Conservation (phyloP, 1,284 basidiomycete species). For the Phenoliferia sp. region DNA sequence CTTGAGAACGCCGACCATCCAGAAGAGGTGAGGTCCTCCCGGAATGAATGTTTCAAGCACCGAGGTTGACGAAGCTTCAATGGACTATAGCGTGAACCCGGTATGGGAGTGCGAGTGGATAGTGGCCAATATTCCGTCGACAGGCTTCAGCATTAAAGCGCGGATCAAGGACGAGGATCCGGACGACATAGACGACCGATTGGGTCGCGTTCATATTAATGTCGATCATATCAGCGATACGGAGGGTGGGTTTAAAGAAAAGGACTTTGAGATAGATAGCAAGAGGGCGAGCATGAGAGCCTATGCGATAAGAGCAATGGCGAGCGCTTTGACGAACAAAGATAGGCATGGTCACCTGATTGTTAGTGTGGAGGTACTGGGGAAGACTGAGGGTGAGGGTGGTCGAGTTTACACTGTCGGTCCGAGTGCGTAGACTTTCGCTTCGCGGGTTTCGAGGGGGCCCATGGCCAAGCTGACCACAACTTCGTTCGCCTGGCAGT, state of each 20-base stretch:
- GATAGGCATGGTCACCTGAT: neutral
- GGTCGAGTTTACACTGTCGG: neutral
- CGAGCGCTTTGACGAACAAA: neutral
- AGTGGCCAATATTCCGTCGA: neutral
- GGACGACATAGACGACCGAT: neutral
- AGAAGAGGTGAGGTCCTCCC: neutral
- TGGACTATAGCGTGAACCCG: neutral
- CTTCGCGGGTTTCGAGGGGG: neutral
- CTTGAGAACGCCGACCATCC: neutral
- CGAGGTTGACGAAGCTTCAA: neutral
- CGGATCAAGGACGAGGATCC: neutral
- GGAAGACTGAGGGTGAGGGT: neutral
- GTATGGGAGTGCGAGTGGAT: neutral
- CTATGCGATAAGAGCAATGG: neutral
- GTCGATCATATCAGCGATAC: neutral
- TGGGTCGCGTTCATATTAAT: neutral
- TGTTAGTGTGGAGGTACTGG: neutral
- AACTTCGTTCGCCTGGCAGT: neutral
- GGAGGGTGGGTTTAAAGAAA: neutral
- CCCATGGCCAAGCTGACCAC: neutral
- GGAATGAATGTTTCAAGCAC: neutral
- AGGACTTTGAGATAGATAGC: neutral
- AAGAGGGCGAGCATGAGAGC: neutral
- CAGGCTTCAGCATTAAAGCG: neutral
- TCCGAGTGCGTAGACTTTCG: neutral